These are phyloP conservation scores for Prillingera fragicola DNA, from an alignment of 1,284 basidiomycete genomes.

Conservation along the genomic window DNA sequence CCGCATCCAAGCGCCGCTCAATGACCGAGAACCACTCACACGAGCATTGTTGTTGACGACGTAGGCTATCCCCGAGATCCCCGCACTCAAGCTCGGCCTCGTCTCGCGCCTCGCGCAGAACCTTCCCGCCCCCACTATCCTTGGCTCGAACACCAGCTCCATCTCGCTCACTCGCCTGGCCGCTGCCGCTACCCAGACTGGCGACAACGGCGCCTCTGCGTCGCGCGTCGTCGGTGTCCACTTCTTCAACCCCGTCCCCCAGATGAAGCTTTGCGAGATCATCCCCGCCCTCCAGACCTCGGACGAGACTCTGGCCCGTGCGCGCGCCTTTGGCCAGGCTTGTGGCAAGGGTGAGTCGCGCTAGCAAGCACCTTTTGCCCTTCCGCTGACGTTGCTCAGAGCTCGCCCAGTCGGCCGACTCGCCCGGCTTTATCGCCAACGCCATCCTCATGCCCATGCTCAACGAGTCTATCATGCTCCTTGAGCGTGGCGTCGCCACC, in stretches of 20 bases:
- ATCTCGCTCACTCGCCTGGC: conserved; percentile 94
- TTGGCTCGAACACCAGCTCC: conserved; percentile 90
- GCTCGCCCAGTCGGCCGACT: conserved; percentile 79
- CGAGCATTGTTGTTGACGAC: too few species aligned
- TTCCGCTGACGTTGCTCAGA: conserved; percentile 51
- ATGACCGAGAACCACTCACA: too few species aligned
- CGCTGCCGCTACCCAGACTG: conserved; percentile 58
- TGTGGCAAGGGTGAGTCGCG: conserved; percentile 72
- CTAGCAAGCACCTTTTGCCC: not conserved
- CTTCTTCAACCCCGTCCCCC: conserved; percentile 93
- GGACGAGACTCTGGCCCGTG: conserved; percentile 65
- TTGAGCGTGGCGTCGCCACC: conserved; percentile 85
- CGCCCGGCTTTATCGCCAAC: conserved; percentile 65
- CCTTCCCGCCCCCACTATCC: conserved; percentile 66
- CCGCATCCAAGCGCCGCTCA: too few species aligned
- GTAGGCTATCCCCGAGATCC: conserved; percentile 82
- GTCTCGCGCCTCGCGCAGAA: conserved; percentile 67
- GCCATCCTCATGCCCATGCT: conserved; percentile 50
- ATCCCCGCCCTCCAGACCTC: conserved; percentile 90
- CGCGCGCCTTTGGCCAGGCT: conserved; percentile 73
- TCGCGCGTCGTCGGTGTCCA: conserved; percentile 57
- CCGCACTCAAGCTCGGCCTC: conserved; percentile 71
- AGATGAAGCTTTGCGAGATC: conserved; percentile 90
- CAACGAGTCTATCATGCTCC: conserved; percentile 77
- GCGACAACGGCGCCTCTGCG: conserved; percentile 27